Conservation (phyloP, 129 eudicot species). For the Flaveria ramosissima region DNA sequence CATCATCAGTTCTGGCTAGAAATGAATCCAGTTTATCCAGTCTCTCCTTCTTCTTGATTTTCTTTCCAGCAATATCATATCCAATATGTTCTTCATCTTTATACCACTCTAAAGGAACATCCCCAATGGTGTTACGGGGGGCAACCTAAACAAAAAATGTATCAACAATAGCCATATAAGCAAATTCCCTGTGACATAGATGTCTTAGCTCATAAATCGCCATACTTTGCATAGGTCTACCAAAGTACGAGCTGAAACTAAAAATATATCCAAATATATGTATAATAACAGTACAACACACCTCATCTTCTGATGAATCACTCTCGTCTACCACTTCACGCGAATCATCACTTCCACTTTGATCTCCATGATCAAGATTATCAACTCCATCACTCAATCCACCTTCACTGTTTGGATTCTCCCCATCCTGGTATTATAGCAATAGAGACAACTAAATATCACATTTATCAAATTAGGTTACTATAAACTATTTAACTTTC, state of each 20-base stretch:
- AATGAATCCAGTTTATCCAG: conserved; percentile 66
- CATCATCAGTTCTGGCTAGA: conserved; percentile 76
- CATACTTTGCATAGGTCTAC: neutral
- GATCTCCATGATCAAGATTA: conserved; percentile 35
- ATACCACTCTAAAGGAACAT: conserved; percentile 92
- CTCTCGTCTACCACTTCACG: conserved; percentile 82
- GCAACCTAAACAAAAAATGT: conserved; percentile 54
- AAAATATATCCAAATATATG: too few species aligned
- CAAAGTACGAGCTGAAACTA: neutral
- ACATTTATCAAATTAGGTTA: neutral
- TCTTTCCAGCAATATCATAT: conserved; percentile 81
- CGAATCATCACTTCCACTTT: conserved; percentile 60
- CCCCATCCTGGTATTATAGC: conserved; percentile 35
- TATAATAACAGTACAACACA: conserved; percentile 14
- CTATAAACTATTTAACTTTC: neutral
- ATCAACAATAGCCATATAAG: conserved; percentile 13
- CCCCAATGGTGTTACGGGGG: conserved; percentile 89
- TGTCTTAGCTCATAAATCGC: neutral
- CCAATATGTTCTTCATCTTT: conserved; percentile 97
- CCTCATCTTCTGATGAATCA: conserved; percentile 99
- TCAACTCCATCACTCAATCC: conserved; percentile 41
- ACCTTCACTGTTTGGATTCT: conserved; percentile 30
- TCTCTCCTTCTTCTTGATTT: conserved; percentile 92
- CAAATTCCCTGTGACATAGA: neutral
- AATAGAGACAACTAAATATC: conserved; percentile 6